Percentiles rank a stretch among this genome's conserved stretches.
Evolutionary conservation across 2,329 filamentous ascomycete genomes (phyloP).

Genomic region (Plenodomus biglobosus): DNA sequence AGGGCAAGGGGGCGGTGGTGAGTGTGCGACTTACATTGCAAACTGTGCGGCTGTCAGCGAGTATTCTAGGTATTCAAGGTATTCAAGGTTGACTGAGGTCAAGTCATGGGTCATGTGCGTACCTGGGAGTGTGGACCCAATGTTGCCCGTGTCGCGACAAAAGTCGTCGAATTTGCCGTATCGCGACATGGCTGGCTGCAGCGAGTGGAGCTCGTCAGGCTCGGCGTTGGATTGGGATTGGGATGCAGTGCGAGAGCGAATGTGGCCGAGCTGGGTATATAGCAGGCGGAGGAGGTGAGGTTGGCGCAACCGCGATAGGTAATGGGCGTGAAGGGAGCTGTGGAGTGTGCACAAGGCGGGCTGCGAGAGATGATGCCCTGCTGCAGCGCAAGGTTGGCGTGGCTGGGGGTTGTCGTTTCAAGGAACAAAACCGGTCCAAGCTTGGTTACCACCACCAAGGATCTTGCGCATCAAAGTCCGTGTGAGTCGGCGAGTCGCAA

Average conservation of each 20-base stretch:
- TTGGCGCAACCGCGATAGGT: constrained; percentile 11
- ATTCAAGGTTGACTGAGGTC: constrained; percentile 3
- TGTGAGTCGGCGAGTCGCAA: not conserved
- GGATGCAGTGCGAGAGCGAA: constrained; percentile 16
- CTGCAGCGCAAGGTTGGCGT: constrained; percentile 16
- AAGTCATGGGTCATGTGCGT: constrained; percentile 8
- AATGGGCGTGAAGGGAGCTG: constrained; percentile 10
- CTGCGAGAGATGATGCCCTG: constrained; percentile 22
- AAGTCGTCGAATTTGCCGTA: constrained; percentile 50
- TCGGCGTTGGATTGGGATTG: constrained; percentile 15
- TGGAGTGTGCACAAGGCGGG: constrained; percentile 8
- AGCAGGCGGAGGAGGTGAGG: constrained; percentile 5
- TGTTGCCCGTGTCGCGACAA: constrained; percentile 53
- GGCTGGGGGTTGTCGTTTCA: constrained; percentile 19
- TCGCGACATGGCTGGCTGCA: constrained; percentile 33
- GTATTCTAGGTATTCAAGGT: too few species aligned
- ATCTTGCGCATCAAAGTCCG: constrained; percentile 1
- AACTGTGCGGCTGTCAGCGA: constrained; percentile 41
- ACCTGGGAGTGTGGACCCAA: constrained; percentile 46
- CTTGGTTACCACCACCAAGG: constrained; percentile 17
- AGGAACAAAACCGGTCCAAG: constrained; percentile 21
- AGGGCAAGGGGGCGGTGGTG: constrained; percentile 7
- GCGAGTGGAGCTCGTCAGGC: constrained; percentile 27
- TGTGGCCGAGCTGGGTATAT: constrained; percentile 6
- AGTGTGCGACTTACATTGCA: constrained; percentile 50